Percentiles rank a stretch among this genome's conserved stretches.
These are phyloP conservation scores for Ottelia alismoides DNA, from an alignment of 106 monocot species.

Conservation along the genomic window DNA sequence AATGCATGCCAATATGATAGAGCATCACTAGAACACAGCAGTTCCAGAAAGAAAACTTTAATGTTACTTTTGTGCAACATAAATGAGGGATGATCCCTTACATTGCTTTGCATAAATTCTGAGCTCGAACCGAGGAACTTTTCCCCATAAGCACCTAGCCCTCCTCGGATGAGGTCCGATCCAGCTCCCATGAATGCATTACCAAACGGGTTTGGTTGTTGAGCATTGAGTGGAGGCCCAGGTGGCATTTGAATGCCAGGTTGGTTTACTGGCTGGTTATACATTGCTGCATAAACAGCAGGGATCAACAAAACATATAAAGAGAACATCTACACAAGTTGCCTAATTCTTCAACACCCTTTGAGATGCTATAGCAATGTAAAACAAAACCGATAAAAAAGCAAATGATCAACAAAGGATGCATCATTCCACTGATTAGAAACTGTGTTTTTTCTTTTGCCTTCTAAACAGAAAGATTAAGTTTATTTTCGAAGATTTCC, in stretches of 20 bases:
- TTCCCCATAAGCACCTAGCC: constrained; percentile 24
- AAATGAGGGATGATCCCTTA: background rate
- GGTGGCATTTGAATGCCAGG: constrained; percentile 16
- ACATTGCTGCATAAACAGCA: too few species aligned
- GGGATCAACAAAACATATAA: too few species aligned
- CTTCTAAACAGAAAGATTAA: too few species aligned
- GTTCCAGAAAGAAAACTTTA: background rate
- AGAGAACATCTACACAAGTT: too few species aligned
- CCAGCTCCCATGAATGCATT: constrained; percentile 26
- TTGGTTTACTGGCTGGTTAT: too few species aligned
- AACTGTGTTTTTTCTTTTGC: too few species aligned
- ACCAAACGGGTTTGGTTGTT: constrained; percentile 21
- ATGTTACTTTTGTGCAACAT: background rate
- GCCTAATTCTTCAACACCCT: too few species aligned
- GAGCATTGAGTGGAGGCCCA: constrained; percentile 14
- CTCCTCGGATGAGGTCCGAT: constrained; percentile 21
- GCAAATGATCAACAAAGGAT: too few species aligned
- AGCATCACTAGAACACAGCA: background rate
- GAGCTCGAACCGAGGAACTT: constrained; percentile 32
- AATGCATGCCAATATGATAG: background rate
- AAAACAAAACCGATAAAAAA: too few species aligned
- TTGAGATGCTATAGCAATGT: too few species aligned
- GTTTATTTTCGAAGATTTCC: too few species aligned
- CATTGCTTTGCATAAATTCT: constrained; percentile 37
- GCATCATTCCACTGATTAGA: too few species aligned